Evolutionary conservation across 2,329 filamentous ascomycete genomes (phyloP).

Genomic region (Trichoderma koningiopsis): DNA sequence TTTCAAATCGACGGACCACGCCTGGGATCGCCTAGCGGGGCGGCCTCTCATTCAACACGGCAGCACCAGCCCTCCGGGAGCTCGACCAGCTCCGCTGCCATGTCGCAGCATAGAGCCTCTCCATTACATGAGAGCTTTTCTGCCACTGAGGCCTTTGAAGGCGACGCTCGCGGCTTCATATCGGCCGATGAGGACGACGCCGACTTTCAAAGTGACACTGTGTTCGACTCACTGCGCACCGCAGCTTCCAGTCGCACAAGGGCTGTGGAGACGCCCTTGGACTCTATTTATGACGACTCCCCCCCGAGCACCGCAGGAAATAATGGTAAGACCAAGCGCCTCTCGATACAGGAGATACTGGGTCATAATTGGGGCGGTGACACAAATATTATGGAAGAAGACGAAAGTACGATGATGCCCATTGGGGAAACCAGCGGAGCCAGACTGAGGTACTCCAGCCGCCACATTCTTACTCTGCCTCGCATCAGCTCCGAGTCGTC

Average conservation of each 20-base stretch:
- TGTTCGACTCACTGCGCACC: constrained; percentile 76
- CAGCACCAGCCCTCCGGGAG: constrained; percentile 48
- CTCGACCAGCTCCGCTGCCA: constrained; percentile 45
- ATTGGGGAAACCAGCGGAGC: constrained; percentile 43
- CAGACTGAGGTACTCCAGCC: constrained; percentile 28
- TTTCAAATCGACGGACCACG: constrained; percentile 57
- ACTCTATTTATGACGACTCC: constrained; percentile 81
- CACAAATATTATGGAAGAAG: constrained; percentile 63
- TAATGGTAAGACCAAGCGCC: constrained; percentile 55
- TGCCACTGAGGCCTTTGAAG: constrained; percentile 70
- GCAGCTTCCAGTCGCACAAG: constrained; percentile 67
- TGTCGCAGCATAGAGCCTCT: constrained; percentile 42
- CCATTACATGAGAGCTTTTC: constrained; percentile 46
- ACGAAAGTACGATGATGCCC: constrained; percentile 59
- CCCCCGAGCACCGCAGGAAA: constrained; percentile 61
- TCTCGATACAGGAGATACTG: constrained; percentile 62
- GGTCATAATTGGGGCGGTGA: constrained; percentile 57
- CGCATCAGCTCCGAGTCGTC: constrained; percentile 38
- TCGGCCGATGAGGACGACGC: constrained; percentile 76
- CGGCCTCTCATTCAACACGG: constrained; percentile 42
- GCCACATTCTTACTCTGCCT: constrained; percentile 27
- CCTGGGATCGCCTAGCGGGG: constrained; percentile 46
- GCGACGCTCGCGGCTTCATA: constrained; percentile 63
- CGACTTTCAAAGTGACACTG: constrained; percentile 76
- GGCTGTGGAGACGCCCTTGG: constrained; percentile 69